Base-by-base conservation (phyloP, 1,284 basidiomycete genomes). In the Puccinia triticina region DNA sequence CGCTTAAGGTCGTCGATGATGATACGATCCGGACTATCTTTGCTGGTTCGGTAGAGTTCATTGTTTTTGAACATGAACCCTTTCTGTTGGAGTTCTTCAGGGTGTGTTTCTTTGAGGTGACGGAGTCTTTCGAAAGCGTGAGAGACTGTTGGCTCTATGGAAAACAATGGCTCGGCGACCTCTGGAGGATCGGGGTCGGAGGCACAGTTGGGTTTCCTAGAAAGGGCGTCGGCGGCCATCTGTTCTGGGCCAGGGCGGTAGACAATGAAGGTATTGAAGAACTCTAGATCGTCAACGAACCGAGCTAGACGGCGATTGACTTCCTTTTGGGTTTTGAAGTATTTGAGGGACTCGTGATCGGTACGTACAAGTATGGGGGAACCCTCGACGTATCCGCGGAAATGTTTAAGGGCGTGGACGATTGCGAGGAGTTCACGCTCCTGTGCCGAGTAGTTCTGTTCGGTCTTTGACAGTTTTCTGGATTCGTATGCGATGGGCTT, bases 261-360 rank as follows among this genome's bases (percentile, higher is more conserved):
- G 3, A 77, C 32, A 7, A 77, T 77, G 37, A 40, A 40, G 8
- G 29, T 46, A 26, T 77, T 21, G 18, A 61, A 76, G 23, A 59
- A 76, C 40, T 76, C 74, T 12, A 76, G 40, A 21, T 76, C 34
- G 32, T 77, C 46, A 14, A 77, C 26, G 16, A 77, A 77, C 1
- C 59, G 21, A 1, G 57, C 59, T 1, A 50, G 59, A 12, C 16
- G 43, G 11, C n/a, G 23, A 32, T 59, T 77, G 10, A 76, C 74
- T 5, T 76, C 32, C 11, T 29, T 16, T 76, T 76, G 74, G 18
- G 29, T 76, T 61, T 76, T 76, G 37, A 76, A 76, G n/a, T 76
- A 61, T n/a, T 61, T 76, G 3, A 76, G 74, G 10, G 74, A 76
- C 34, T 76, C 32, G 29, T 76, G 74, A n/a, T 61, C 55, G 12